Percentiles rank a stretch among this genome's conserved stretches.
phyloP scores from a whole-genome alignment of 306 rosid species.

The Cicer cuneatum region DNA sequence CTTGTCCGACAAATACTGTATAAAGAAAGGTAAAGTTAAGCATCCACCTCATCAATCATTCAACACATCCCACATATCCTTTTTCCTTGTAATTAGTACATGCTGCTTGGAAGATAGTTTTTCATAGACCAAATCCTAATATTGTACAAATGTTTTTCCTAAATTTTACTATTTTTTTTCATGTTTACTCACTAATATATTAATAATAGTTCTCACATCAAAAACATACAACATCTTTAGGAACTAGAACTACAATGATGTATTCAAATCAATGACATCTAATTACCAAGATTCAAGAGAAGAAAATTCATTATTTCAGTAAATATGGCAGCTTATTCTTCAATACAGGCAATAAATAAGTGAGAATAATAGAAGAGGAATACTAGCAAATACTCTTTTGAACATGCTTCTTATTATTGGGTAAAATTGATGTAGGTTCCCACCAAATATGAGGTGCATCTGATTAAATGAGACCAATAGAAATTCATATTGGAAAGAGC shows the following conservation, averaged over 20 bases:
- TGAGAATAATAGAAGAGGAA: constrained; percentile 6
- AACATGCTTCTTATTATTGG: neutral
- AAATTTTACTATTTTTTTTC: neutral
- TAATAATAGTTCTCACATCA: constrained; percentile 10
- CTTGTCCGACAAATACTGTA: constrained; percentile 90
- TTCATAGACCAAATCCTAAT: constrained; percentile 6
- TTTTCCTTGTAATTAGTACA: constrained; percentile 17
- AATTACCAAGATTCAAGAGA: constrained; percentile 10
- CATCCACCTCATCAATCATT: constrained; percentile 6
- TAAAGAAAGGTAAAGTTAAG: constrained; percentile 25
- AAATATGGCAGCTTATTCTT: constrained; percentile 21
- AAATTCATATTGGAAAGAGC: neutral
- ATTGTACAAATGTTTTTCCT: neutral
- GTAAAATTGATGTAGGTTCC: constrained; percentile 7
- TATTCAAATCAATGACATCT: constrained; percentile 17
- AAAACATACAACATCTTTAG: constrained; percentile 19
- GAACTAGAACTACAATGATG: constrained; percentile 26
- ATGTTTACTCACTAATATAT: neutral
- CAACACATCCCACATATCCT: neutral
- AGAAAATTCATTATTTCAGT: constrained; percentile 10
- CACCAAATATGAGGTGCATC: neutral
- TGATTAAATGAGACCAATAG: neutral
- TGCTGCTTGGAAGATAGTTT: constrained; percentile 28
- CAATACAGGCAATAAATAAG: constrained; percentile 25
- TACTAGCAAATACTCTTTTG: neutral